Evolutionary conservation across 305 asterid genomes (phyloP).

Genomic region (Fraxinus xanthoxyloides): DNA sequence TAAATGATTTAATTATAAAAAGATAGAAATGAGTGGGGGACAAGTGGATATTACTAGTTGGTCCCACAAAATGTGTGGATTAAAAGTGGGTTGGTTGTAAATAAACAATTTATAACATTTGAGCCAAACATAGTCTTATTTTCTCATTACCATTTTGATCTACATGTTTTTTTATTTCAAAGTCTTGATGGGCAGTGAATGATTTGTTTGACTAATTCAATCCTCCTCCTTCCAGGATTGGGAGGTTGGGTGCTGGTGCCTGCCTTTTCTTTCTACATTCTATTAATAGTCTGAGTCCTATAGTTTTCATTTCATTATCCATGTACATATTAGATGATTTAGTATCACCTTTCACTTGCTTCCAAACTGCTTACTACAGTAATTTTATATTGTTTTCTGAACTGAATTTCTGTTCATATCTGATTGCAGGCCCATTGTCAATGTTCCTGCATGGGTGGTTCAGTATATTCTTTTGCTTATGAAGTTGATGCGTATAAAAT

Average conservation of each 20-base stretch:
- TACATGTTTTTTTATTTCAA: neutral
- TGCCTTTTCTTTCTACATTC: neutral
- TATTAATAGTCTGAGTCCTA: slow-evolving; percentile 10
- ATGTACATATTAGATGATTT: neutral
- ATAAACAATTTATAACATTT: neutral
- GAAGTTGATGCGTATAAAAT: slow-evolving; percentile 41
- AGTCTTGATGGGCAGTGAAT: neutral
- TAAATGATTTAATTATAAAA: neutral
- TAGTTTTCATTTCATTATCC: slow-evolving; percentile 12
- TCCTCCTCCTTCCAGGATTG: neutral
- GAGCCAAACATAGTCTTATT: neutral
- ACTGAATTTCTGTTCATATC: slow-evolving; percentile 16
- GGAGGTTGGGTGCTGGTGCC: neutral
- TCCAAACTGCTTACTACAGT: neutral
- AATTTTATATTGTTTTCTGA: slow-evolving; percentile 26
- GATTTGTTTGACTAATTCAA: neutral
- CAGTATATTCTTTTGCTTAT: slow-evolving; percentile 37
- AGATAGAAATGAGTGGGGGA: neutral
- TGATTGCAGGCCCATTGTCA: slow-evolving; percentile 63
- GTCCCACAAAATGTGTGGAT: neutral
- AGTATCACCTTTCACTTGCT: neutral
- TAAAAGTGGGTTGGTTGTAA: neutral
- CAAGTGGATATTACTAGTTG: neutral
- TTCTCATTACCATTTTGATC: neutral
- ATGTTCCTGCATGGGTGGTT: slow-evolving; percentile 54